phyloP scores from a whole-genome alignment of 805 yeast genomes.

The Yamadazyma scolyti region DNA sequence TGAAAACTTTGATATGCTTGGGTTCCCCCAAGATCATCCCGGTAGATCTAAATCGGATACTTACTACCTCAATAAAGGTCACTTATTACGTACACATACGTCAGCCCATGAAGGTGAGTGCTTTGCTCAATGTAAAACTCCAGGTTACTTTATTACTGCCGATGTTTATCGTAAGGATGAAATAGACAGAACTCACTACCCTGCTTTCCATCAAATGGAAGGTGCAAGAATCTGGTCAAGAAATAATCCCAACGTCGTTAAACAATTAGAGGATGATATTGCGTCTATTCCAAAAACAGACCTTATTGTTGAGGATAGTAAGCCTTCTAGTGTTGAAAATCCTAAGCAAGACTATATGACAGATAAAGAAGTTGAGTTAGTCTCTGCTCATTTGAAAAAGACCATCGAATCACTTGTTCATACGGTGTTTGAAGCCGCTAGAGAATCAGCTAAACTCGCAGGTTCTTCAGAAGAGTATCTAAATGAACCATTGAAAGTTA shows the following conservation, averaged over 20 bases:
- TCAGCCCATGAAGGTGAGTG: slow-evolving; percentile 95
- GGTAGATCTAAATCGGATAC: slow-evolving; percentile 93
- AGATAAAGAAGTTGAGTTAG: slow-evolving; percentile 61
- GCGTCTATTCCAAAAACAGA: slow-evolving; percentile 61
- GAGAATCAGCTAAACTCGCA: slow-evolving; percentile 54
- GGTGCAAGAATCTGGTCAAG: slow-evolving; percentile 88
- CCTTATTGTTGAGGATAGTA: slow-evolving; percentile 72
- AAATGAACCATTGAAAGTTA: slow-evolving; percentile 72
- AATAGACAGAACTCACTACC: slow-evolving; percentile 93
- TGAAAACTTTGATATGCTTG: slow-evolving; percentile 89
- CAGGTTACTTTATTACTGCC: slow-evolving; percentile 90
- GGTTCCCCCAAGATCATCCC: slow-evolving; percentile 89
- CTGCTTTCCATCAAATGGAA: slow-evolving; percentile 97
- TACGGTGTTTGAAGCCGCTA: slow-evolving; percentile 74
- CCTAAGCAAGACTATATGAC: slow-evolving; percentile 82
- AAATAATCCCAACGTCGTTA: slow-evolving; percentile 41
- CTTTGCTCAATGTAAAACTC: slow-evolving; percentile 59
- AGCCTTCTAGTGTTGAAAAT: slow-evolving; percentile 42
- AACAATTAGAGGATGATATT: slow-evolving; percentile 46
- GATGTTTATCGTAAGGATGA: slow-evolving; percentile 96
- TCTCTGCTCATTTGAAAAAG: slow-evolving; percentile 76
- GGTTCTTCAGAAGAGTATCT: slow-evolving; percentile 58
- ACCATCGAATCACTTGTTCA: slow-evolving; percentile 81
- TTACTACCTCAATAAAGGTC: slow-evolving; percentile 73
- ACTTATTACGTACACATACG: slow-evolving; percentile 86